Conservation (phyloP, 306 rosid genomes). For the Dalbergia oliveri region DNA sequence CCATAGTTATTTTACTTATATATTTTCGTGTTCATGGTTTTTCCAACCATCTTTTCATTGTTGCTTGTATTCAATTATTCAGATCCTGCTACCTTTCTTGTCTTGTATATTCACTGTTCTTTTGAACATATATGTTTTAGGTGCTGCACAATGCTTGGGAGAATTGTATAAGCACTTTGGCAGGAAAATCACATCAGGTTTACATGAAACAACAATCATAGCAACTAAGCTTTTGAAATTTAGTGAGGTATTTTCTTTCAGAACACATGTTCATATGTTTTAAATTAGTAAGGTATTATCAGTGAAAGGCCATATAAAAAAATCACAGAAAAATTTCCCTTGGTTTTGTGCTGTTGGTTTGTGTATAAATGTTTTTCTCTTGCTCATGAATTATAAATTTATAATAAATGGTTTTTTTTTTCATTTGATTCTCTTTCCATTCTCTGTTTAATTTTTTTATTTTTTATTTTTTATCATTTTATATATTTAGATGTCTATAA, state of each 20-base stretch:
- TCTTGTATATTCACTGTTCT: constrained; percentile 11
- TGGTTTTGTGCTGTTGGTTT: constrained; percentile 39
- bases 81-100: background rate
- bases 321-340: background rate
- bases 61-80: constrained; percentile 28
- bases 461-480: constrained; percentile 1
- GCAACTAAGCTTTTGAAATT: constrained; percentile 83
- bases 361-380: constrained; percentile 23
- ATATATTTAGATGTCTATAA: background rate
- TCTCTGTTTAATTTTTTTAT: constrained; percentile 25
- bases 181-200: constrained; percentile 91
- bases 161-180: constrained; percentile 93
- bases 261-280: constrained; percentile 41
- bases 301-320: constrained; percentile 34
- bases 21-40: constrained; percentile 18
- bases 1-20: constrained; percentile 25
- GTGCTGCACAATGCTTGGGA: constrained; percentile 93
- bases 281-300: constrained; percentile 3
- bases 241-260: constrained; percentile 70
- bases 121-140: constrained; percentile 54
- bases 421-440: constrained; percentile 15
- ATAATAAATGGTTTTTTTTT: constrained; percentile 1
- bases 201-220: constrained; percentile 84
- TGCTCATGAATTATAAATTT: constrained; percentile 21
- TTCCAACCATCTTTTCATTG: constrained; percentile 5